Evolutionary conservation across 176 grass and related monocot species (phyloP), one percentile per base, ranked within the genome.

Genomic region (Stipa capillata): DNA sequence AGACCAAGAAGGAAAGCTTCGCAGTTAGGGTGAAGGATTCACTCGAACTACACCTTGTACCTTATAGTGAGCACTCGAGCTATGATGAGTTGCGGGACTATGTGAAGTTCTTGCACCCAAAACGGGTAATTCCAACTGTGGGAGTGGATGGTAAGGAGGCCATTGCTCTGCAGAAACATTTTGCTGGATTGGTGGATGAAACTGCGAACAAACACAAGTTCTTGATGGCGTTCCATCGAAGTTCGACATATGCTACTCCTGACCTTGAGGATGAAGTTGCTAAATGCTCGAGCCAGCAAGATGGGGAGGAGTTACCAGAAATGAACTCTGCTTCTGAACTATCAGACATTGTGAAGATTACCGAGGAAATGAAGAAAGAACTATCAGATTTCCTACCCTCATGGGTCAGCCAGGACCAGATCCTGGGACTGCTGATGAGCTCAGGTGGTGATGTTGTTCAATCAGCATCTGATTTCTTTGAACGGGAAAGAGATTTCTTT

Each of bases 41-140:
- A 20, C 77, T 94, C 15, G 85, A 92, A 69, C 90, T 97, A 52
- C 91, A 97, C 83, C 89, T 97, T 69, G 91, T 92, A 66, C 91
- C 91, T 68, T 97, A 97, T 32, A 97, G 95, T 56, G 95, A 97
- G 66, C 95, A 97, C 77, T 97, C 95, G 2, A 97, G 84, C 80
- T 97, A 92, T 71, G 50, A 84, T 7, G 91, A 97, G 75, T 62
- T 97, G 72, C 85, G 86, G 51, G 91, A 97, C 17, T 97, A 88
- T 65, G 77, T 94, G 45, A 85, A 49, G 69, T 94, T 92, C 64
- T 83, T 97, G 83, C 83, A 51, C 60, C 95, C 95, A 33, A 97
- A 97, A 80, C 71, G 52, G 24, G 87, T 97, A 31, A 92, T 97
- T 54, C 91, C 91, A 65, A 97, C 85, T 40, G 89, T 94, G 16